Percentiles rank a stretch among this genome's conserved stretches.
Evolutionary conservation across 2,329 filamentous ascomycete genomes (phyloP).

Genomic region (Curvularia sp.): DNA sequence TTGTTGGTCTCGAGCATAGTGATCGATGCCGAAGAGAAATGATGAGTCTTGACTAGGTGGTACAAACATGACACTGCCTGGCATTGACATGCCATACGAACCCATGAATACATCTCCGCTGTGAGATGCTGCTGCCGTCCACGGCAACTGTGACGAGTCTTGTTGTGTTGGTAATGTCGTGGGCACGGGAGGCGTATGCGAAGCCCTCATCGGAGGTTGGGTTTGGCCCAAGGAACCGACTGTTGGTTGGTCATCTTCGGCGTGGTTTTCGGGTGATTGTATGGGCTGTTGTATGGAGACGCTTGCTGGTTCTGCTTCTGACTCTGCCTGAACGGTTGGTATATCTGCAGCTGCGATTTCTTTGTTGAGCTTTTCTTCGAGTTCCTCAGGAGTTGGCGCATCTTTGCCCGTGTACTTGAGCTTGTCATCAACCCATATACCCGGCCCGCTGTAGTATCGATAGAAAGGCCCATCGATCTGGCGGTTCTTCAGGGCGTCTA

Average conservation of each 20-base stretch:
- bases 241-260: constrained; percentile 6
- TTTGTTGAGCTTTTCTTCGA: constrained; percentile 49
- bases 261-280: constrained; percentile 1
- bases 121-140: constrained; percentile 36
- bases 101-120: constrained; percentile 36
- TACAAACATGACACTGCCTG: constrained; percentile 45
- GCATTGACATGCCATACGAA: constrained; percentile 34
- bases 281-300: constrained; percentile 8
- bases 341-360: constrained; percentile 25
- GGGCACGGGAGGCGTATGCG: constrained; percentile 26
- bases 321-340: constrained; percentile 14
- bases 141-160: constrained; percentile 28
- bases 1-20: constrained; percentile 40
- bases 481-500: constrained; percentile 87
- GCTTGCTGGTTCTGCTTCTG: constrained; percentile 6
- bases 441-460: constrained; percentile 91
- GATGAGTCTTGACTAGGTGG: constrained; percentile 44
- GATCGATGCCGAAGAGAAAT: constrained; percentile 51
- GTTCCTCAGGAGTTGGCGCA: constrained; percentile 46
- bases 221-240: constrained; percentile 15
- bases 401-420: constrained; percentile 70
- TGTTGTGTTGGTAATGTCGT: constrained; percentile 25
- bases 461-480: constrained; percentile 88
- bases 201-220: constrained; percentile 21
- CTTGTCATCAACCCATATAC: constrained; percentile 79